Conservation (phyloP, 129 eudicot genomes). For the Heracleum sosnowskyi region DNA sequence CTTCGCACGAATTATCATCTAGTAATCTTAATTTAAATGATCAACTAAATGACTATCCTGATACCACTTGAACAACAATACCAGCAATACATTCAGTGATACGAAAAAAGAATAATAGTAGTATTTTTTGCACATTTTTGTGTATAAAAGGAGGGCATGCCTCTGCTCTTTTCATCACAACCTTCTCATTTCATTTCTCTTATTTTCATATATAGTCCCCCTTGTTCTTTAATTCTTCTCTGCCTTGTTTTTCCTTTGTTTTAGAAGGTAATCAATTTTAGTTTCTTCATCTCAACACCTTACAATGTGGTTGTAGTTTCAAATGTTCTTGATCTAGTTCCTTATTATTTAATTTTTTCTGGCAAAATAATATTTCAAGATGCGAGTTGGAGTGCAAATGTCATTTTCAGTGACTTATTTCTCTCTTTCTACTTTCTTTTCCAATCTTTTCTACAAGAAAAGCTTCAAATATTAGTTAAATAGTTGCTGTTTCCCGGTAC, state of each 20-base stretch:
- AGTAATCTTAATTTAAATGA: too few relatives aligned
- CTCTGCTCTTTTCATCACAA: neutral
- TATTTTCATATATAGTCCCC: neutral
- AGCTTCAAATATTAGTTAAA: neutral
- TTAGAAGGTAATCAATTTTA: neutral
- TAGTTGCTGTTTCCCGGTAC: neutral
- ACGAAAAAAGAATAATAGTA: too few relatives aligned
- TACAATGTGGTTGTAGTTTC: neutral
- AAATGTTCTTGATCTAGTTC: too few relatives aligned
- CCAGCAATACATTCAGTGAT: too few relatives aligned
- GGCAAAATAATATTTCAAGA: too few relatives aligned
- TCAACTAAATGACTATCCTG: too few relatives aligned
- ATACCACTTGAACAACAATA: too few relatives aligned
- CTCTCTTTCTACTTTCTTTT: neutral
- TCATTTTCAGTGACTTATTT: too few relatives aligned
- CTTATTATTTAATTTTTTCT: too few relatives aligned
- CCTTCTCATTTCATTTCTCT: neutral
- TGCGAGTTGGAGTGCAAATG: neutral
- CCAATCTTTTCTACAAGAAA: too few relatives aligned
- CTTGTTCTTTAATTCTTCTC: too few relatives aligned
- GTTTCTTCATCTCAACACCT: neutral
- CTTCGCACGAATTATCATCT: too few relatives aligned
- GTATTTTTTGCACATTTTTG: neutral
- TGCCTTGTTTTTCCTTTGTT: neutral
- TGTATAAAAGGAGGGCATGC: neutral